Base-by-base conservation (phyloP, 2,329 filamentous ascomycete genomes). In the Moelleriella libera region DNA sequence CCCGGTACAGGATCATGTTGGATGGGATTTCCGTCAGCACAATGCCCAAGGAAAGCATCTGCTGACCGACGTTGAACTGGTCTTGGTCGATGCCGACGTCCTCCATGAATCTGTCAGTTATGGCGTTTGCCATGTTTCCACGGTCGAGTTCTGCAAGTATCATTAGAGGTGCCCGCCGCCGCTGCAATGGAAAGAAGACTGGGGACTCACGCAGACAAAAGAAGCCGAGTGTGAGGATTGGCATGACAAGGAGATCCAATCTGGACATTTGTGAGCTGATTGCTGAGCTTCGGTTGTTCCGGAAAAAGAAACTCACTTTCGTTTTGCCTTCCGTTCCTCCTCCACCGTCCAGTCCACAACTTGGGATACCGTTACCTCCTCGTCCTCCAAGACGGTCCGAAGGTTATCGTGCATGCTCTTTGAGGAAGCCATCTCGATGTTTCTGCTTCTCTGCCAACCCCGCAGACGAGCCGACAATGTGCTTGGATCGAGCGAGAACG, bases 31-130 rank as follows among this genome's bases (percentile, higher is more conserved):
- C 65, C 46, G 61, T 60, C 4, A 74, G 59, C 3, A 74, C 69
- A 41, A 75, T 74, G 12, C 70, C 70, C 1, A 71, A 61, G 0
- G 70, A 74, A 1, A 76, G 60, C 49, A 76, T 60, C 49, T 74
- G 70, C 29, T 71, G 67, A 4, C 72, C 73, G 32, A 74, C 58
- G 44, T 76, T 76, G 57, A 74, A 68, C 51, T 75, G 67, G 49
- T 75, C 68, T 5, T 72, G 71, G 3, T 64, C 66, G 50, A 76
- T 67, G 12, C 63, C 59, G 21, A 76, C 64, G 52, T 76, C 73
- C 21, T 64, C 55, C 43, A 73, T 67, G 53, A 77, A 71, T 49
- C 70, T 69, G 2, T 61, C 60, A 6, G 71, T 74, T 43, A 75
- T 56, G 29, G 71, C 71, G 41, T 70, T 72, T 48, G 65, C 57